A percentile compares a stretch with the other conserved stretches of the same genome.
phyloP scores from a whole-genome alignment of 805 yeast genomes.

The Pichia nakasei region DNA sequence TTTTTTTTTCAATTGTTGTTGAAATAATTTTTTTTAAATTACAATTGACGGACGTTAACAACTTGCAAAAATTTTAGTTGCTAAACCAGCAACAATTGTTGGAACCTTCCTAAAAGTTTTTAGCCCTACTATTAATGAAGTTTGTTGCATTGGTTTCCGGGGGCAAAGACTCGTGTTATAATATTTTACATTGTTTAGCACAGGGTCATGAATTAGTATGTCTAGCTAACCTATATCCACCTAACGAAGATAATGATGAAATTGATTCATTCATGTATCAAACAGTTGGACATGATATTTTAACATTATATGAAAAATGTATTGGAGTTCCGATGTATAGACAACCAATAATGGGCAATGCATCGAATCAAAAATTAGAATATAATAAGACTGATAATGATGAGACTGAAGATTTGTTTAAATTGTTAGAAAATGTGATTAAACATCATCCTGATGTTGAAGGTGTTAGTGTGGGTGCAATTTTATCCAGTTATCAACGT shows the following conservation, averaged over 20 bases:
- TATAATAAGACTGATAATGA: slow-evolving; percentile 61
- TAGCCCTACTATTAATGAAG: slow-evolving; percentile 46
- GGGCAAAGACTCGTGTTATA: slow-evolving; percentile 92
- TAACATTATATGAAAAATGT: slow-evolving; percentile 58
- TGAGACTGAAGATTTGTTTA: slow-evolving; percentile 79
- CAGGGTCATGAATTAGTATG: slow-evolving; percentile 84
- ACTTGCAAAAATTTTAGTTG: no score
- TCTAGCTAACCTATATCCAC: slow-evolving; percentile 75
- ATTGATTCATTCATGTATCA: slow-evolving; percentile 95
- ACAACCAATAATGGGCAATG: slow-evolving; percentile 50
- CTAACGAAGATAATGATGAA: slow-evolving; percentile 42
- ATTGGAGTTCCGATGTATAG: slow-evolving; percentile 75
- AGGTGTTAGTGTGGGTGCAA: slow-evolving; percentile 94
- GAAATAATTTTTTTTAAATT: no score
- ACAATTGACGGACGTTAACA: no score
- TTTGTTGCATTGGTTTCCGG: slow-evolving; percentile 90
- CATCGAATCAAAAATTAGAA: slow-evolving; percentile 59
- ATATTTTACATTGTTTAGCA: slow-evolving; percentile 74
- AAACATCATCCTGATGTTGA: slow-evolving; percentile 57
- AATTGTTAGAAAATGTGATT: slow-evolving; percentile 41
- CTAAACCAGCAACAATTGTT: no score
- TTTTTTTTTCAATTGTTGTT: no score
- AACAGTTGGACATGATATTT: slow-evolving; percentile 86
- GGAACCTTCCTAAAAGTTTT: no score
- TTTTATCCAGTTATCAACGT: slow-evolving; percentile 89